Evolutionary conservation across 2,329 filamentous ascomycete species (phyloP).

Genomic region (Acephala macrosclerotiorum): DNA sequence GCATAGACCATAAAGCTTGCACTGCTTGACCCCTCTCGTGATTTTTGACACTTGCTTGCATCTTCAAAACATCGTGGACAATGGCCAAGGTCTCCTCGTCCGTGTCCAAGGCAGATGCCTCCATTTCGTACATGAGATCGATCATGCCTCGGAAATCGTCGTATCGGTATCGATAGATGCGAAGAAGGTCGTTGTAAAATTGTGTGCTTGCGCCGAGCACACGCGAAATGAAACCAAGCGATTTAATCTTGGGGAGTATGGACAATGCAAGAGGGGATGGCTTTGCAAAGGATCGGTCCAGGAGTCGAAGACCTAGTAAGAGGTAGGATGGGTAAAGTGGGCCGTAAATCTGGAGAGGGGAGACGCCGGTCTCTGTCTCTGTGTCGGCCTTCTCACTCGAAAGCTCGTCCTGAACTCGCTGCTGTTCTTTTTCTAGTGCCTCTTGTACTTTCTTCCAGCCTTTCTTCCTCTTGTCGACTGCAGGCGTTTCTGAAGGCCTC

Average conservation of each 20-base stretch:
- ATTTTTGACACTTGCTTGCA: slow-evolving; percentile 28
- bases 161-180: slow-evolving; percentile 66
- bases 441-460: not conserved
- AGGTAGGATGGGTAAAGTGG: slow-evolving; percentile 71
- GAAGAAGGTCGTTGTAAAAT: slow-evolving; percentile 73
- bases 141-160: slow-evolving; percentile 53
- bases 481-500: not conserved
- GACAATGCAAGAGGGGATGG: slow-evolving; percentile 66
- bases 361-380: slow-evolving; percentile 16
- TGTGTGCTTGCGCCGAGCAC: slow-evolving; percentile 74
- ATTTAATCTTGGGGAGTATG: slow-evolving; percentile 72
- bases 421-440: not conserved
- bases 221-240: slow-evolving; percentile 72
- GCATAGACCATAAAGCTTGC: slow-evolving; percentile 39
- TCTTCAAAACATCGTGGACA: slow-evolving; percentile 33
- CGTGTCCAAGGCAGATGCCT: slow-evolving; percentile 40
- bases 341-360: slow-evolving; percentile 61
- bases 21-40: slow-evolving; percentile 33
- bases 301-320: slow-evolving; percentile 60
- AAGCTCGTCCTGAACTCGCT: not conserved
- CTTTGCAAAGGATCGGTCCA: slow-evolving; percentile 63
- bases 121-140: slow-evolving; percentile 43
- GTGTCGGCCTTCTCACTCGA: not conserved
- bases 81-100: slow-evolving; percentile 42
- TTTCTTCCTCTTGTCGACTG: slow-evolving; percentile 19